Conservation (phyloP, 2,329 filamentous ascomycete species). For the Phaeosphaeria sp. region DNA sequence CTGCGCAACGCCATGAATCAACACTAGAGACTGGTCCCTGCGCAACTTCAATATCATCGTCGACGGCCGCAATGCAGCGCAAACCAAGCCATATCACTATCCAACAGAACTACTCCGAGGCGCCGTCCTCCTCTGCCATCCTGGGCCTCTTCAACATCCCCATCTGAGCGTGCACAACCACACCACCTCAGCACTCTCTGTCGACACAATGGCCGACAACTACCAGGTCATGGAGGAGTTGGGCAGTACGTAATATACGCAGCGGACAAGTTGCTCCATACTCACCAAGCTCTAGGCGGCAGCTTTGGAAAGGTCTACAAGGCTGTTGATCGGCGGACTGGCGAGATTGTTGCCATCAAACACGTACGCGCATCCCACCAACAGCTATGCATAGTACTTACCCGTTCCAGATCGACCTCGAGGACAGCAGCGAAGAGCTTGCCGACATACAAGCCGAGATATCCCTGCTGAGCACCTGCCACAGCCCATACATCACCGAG, state of each 20-base stretch:
- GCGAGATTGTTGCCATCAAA: constrained; percentile 95
- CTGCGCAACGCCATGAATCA: neutral
- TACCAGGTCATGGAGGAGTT: constrained; percentile 97
- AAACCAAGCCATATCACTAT: constrained; percentile 39
- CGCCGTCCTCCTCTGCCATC: constrained; percentile 30
- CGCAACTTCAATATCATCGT: constrained; percentile 25
- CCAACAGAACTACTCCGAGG: constrained; percentile 22
- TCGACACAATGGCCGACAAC: constrained; percentile 72
- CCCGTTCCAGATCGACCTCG: constrained; percentile 82
- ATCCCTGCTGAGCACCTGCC: constrained; percentile 90
- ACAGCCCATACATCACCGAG: constrained; percentile 90
- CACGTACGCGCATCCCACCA: constrained; percentile 66
- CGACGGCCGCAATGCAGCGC: constrained; percentile 11
- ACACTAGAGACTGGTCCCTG: neutral
- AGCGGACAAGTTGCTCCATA: neutral
- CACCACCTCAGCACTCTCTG: constrained; percentile 22
- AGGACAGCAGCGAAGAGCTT: constrained; percentile 98
- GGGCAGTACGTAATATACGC: constrained; percentile 70
- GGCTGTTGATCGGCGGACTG: constrained; percentile 87
- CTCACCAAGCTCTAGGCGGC: constrained; percentile 66
- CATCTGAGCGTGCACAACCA: constrained; percentile 19
- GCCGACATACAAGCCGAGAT: constrained; percentile 98
- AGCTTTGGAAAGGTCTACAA: constrained; percentile 98
- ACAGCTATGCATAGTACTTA: constrained; percentile 15
- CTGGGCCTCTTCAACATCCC: constrained; percentile 24